phyloP scores from a whole-genome alignment of 768 basidiomycete species.

The Termitomyces sp. region DNA sequence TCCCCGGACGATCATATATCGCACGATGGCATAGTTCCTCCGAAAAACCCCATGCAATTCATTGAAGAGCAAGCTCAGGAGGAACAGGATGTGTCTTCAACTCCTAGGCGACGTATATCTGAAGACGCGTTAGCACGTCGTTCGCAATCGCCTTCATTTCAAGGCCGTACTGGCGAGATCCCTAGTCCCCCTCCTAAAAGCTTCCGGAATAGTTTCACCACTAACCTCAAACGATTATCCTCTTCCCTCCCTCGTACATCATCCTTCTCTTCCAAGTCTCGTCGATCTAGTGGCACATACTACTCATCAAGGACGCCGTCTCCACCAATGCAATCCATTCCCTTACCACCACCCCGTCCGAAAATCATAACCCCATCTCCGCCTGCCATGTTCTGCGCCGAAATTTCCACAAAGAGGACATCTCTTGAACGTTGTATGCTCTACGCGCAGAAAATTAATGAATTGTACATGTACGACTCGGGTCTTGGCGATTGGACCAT shows the following conservation, averaged over 20 bases:
- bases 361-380: slow-evolving; percentile 40
- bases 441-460: slow-evolving; percentile 82
- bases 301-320: slow-evolving; percentile 32
- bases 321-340: slow-evolving; percentile 17
- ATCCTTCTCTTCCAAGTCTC: slow-evolving; percentile 43
- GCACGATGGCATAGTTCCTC: slow-evolving; percentile 21
- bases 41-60: slow-evolving; percentile 24
- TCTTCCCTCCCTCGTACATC: slow-evolving; percentile 65
- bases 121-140: slow-evolving; percentile 9
- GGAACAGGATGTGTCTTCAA: slow-evolving; percentile 1
- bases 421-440: slow-evolving; percentile 62
- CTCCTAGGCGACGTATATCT: slow-evolving; percentile 13
- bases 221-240: slow-evolving; percentile 37
- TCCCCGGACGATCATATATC: neutral
- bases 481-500: slow-evolving; percentile 75
- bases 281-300: slow-evolving; percentile 22
- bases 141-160: slow-evolving; percentile 14
- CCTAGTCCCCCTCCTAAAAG: slow-evolving; percentile 48
- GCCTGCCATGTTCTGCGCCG: slow-evolving; percentile 64
- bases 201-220: slow-evolving; percentile 40
- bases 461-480: slow-evolving; percentile 68
- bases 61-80: slow-evolving; percentile 11
- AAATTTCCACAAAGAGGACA: slow-evolving; percentile 51
- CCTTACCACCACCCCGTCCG: slow-evolving; percentile 15
- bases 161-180: slow-evolving; percentile 15